Conservation (phyloP, 2,329 filamentous ascomycete genomes). For the Alternaria sp. region DNA sequence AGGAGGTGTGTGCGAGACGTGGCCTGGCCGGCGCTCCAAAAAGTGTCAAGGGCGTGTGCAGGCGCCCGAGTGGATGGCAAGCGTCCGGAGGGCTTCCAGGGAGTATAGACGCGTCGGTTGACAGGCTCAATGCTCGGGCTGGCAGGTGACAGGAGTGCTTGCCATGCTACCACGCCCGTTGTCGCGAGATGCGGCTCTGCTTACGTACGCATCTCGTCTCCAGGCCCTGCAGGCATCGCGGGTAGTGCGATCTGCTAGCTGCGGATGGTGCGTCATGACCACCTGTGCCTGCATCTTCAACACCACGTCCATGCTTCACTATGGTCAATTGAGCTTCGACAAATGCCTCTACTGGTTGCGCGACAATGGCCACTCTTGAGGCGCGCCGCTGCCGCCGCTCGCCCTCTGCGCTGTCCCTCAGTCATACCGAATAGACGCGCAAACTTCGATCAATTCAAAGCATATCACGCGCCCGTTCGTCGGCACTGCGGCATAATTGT, state of each 20-base stretch:
- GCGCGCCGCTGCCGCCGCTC: conserved; percentile 14
- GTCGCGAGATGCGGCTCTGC: conserved; percentile 13
- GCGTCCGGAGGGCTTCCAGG: background rate
- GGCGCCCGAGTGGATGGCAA: conserved; percentile 1
- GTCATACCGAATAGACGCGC: background rate
- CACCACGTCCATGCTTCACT: conserved; percentile 8
- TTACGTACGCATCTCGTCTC: conserved; percentile 9
- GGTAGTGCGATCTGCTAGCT: conserved; percentile 14
- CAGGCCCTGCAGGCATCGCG: background rate
- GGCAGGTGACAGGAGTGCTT: conserved; percentile 28
- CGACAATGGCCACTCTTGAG: conserved; percentile 36
- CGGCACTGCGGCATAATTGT: conserved; percentile 37
- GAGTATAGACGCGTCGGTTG: conserved; percentile 2
- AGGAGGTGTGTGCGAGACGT: conserved; percentile 39
- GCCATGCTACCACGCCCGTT: conserved; percentile 12
- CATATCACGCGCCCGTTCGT: background rate
- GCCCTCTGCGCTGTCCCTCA: conserved; percentile 1
- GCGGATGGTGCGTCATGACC: conserved; percentile 14
- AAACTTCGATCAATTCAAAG: background rate
- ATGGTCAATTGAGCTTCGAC: conserved; percentile 35
- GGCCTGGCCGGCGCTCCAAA: conserved; percentile 36
- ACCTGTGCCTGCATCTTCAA: background rate
- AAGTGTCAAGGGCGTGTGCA: conserved; percentile 16
- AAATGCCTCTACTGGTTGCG: conserved; percentile 39
- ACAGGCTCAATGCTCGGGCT: conserved; percentile 14